A percentile compares a stretch with the other conserved stretches of the same genome.
These are phyloP conservation scores for Fusarium buharicum DNA, from an alignment of 2,329 filamentous ascomycete species.

Conservation along the genomic window DNA sequence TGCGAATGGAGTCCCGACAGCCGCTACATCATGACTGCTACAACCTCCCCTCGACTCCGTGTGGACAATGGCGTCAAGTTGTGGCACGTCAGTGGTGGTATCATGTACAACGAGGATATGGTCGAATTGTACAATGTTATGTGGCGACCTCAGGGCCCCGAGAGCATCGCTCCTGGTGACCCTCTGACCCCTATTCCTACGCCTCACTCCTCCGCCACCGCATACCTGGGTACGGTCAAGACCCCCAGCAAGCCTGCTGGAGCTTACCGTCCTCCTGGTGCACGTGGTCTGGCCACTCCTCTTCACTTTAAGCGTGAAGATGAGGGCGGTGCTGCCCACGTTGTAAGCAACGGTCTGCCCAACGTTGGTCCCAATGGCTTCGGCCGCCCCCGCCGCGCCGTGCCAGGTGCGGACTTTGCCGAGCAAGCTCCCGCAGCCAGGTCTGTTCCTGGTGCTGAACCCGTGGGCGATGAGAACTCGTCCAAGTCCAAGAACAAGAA, in stretches of 20 bases:
- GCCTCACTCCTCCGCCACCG: constrained; percentile 83
- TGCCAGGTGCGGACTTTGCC: constrained; percentile 85
- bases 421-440: constrained; percentile 75
- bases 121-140: constrained; percentile 89
- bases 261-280: constrained; percentile 93
- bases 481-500: constrained; percentile 97
- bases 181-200: constrained; percentile 78
- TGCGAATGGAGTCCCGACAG: constrained; percentile 98
- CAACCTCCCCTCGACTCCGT: constrained; percentile 90
- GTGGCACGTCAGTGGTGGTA: constrained; percentile 87
- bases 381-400: constrained; percentile 75
- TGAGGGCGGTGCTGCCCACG: constrained; percentile 89
- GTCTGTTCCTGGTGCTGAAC: constrained; percentile 71
- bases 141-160: constrained; percentile 81
- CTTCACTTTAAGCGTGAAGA: constrained; percentile 98
- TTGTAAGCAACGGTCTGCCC: constrained; percentile 79
- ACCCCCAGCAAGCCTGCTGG: constrained; percentile 97
- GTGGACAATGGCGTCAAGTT: constrained; percentile 97
- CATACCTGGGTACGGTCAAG: constrained; percentile 87
- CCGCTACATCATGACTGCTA: constrained; percentile 95
- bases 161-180: constrained; percentile 70
- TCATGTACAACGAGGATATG: constrained; percentile 98
- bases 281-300: constrained; percentile 87
- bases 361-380: constrained; percentile 83
- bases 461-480: constrained; percentile 77